phyloP scores from a whole-genome alignment of 1,284 basidiomycete species.

The Rhodotorula mucilaginosa region DNA sequence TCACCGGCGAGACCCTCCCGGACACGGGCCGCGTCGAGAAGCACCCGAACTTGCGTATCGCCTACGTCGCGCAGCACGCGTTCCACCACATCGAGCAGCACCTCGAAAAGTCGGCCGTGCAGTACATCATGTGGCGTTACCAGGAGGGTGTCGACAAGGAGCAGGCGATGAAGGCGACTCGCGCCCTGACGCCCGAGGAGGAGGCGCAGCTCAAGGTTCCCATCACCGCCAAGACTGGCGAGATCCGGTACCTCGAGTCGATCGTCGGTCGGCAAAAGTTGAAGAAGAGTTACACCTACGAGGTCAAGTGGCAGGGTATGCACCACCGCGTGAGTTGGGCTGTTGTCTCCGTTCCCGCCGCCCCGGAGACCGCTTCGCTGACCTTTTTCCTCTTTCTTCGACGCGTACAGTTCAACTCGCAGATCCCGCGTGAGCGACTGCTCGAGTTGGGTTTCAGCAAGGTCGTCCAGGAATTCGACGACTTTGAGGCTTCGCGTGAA shows the following conservation, averaged over 20 bases:
- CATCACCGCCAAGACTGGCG: conserved; percentile 88
- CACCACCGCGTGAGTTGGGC: conserved; percentile 65
- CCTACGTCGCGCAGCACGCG: conserved; percentile 97
- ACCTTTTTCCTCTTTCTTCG: not conserved
- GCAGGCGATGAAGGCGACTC: conserved; percentile 86
- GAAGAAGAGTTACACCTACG: conserved; percentile 63
- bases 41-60: conserved; percentile 91
- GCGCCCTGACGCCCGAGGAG: conserved; percentile 85
- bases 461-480: conserved; percentile 91
- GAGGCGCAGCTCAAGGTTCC: conserved; percentile 76
- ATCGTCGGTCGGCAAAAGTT: conserved; percentile 96
- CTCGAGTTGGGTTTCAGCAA: conserved; percentile 87
- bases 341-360: not conserved
- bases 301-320: conserved; percentile 88
- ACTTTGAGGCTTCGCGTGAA: conserved; percentile 91
- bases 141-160: conserved; percentile 98
- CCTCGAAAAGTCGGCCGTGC: conserved; percentile 89
- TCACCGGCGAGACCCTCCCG: conserved; percentile 92
- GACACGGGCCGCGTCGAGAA: conserved; percentile 94
- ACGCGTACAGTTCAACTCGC: conserved; percentile 66
- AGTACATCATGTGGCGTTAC: conserved; percentile 98
- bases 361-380: not conserved
- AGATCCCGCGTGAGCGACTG: conserved; percentile 87
- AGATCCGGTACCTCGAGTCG: conserved; percentile 80
- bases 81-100: conserved; percentile 88